A percentile compares a stretch with the other conserved stretches of the same genome.
phyloP scores from a whole-genome alignment of 2,329 filamentous ascomycete genomes.

The Calonectria pteridis region DNA sequence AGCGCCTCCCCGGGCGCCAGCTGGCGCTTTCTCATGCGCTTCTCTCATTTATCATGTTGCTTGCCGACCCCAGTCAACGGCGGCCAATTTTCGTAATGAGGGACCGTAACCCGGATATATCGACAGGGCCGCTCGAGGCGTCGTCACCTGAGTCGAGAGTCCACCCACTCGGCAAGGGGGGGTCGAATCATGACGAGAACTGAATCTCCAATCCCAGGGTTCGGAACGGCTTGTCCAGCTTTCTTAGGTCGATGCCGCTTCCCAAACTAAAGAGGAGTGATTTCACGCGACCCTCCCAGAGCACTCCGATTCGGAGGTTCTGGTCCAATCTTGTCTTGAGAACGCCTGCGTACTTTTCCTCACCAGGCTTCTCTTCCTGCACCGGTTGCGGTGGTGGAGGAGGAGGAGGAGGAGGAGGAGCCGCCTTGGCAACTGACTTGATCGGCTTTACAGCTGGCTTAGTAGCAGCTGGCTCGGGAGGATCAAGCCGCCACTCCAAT shows the following conservation, averaged over 20 bases:
- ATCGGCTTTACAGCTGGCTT: conserved; percentile 43
- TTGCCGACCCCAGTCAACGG: conserved; percentile 3
- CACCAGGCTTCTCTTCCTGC: conserved; percentile 49
- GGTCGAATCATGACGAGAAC: conserved; percentile 76
- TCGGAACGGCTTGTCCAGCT: conserved; percentile 81
- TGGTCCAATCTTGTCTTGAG: conserved; percentile 92
- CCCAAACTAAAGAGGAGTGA: conserved; percentile 93
- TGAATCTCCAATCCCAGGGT: conserved; percentile 84
- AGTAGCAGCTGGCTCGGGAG: conserved; percentile 46
- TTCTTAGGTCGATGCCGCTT: conserved; percentile 84
- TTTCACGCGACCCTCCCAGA: conserved; percentile 95
- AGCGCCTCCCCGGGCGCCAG: neutral
- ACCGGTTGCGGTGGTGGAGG: conserved; percentile 30
- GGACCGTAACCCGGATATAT: conserved; percentile 21
- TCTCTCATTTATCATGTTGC: neutral
- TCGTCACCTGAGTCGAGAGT: conserved; percentile 21
- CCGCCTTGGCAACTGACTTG: conserved; percentile 40
- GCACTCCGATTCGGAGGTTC: conserved; percentile 83
- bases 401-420: conserved; percentile 34
- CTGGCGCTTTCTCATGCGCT: conserved; percentile 20
- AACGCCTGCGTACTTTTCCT: conserved; percentile 83
- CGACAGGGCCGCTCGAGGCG: neutral
- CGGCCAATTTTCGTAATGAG: neutral
- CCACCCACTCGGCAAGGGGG: neutral
- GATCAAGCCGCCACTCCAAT: conserved; percentile 62